These are phyloP conservation scores for Vaccinium macrocarpon DNA, from an alignment of 148 eudicot species.

Conservation along the genomic window DNA sequence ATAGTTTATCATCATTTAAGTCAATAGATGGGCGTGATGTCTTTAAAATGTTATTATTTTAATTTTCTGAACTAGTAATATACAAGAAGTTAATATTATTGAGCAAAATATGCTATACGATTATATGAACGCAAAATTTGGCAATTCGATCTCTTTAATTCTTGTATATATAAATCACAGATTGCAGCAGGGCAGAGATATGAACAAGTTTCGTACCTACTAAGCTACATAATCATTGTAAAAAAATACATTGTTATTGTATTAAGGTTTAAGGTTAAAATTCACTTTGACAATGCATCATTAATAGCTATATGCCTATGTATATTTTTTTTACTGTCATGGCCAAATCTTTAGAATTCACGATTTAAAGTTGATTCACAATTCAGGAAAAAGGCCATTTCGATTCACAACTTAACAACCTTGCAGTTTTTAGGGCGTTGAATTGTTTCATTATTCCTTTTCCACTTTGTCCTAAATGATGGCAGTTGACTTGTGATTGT, in stretches of 20 bases:
- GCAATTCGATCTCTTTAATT: not conserved
- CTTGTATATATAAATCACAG: not conserved
- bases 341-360: not conserved
- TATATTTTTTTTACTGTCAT: not conserved
- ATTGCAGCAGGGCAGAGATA: not conserved
- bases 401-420: no score
- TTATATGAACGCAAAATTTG: not conserved
- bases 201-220: not conserved
- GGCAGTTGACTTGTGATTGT: conserved; percentile 13
- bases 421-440: not conserved
- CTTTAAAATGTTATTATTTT: not conserved
- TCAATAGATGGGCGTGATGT: not conserved
- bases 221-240: not conserved
- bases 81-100: not conserved
- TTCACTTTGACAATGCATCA: not conserved
- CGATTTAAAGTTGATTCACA: not conserved
- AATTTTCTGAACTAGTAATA: not conserved
- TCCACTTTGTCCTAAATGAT: not conserved
- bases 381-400: not conserved
- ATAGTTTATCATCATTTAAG: not conserved
- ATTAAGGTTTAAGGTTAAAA: not conserved
- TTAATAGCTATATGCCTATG: not conserved
- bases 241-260: no score
- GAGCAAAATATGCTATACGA: not conserved
- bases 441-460: not conserved